Base-by-base conservation (phyloP, 352 stramenopile genomes). In the Globisporangium camurandrum region DNA sequence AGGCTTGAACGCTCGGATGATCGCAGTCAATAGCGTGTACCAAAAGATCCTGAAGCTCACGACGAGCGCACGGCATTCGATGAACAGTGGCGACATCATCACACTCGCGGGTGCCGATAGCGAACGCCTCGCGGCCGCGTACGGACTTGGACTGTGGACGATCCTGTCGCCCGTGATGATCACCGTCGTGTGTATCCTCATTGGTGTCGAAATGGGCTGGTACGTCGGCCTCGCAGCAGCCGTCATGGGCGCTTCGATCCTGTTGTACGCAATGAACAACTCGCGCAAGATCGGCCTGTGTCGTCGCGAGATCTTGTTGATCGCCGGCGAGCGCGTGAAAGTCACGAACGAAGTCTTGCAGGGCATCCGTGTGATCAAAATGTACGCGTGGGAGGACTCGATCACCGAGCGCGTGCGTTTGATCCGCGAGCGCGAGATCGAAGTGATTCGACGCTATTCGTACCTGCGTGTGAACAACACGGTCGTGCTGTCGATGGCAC, bases 281-380 rank as follows among this genome's bases (percentile, higher is more conserved):
- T 67, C 66, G 36, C 50, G 53, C 6, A 42, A 58, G 6, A 76
- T 76, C 39, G 72, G 60, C 1, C 33, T 31, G 30, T 54, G 47
- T 19, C 66, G 64, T 17, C 74, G 69, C 7, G 33, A 61, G 16
- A 67, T 84, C 14, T 53, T 82, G 2, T 30, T 47, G 11, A 62
- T 86, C 46, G 61, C 73, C 0, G 69, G 67, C 20, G 67, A 88
- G 20, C 77, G 95, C 17, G 86, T 98, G 17, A 94, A 96, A 55
- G 80, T 97, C 49, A 93, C 93, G n/a, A 96, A 93, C 50, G 93
- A 98, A 66, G 82, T 95, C 19, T 71, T 98, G 4, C 64, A 86
- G 19, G 93, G 91, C 9, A 94, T 97, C 49, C 69, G 87, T 44
- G 83, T 87, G 46, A 78, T 96, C 31, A 97, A 97, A 51, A 86